Conservation (phyloP, 2,329 filamentous ascomycete species). For the Hortaea sp. region DNA sequence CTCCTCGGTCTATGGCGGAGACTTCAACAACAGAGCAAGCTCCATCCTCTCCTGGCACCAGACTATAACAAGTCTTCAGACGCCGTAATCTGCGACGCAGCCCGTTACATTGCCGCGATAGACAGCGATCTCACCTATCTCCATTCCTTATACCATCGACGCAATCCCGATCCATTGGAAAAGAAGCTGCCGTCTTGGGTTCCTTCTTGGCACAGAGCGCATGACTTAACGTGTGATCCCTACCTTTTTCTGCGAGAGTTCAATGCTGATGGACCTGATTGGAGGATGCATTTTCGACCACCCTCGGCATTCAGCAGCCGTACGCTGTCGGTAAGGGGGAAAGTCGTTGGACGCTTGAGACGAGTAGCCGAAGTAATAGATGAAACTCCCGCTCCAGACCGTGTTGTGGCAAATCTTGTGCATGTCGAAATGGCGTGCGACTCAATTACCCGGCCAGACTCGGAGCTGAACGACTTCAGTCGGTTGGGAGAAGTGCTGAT, state of each 20-base stretch:
- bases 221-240: background rate
- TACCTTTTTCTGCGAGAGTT: background rate
- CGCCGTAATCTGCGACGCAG: background rate
- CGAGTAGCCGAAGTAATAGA: background rate
- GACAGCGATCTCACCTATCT: background rate
- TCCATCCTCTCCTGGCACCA: background rate
- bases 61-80: background rate
- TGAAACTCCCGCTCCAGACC: too few species aligned
- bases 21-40: background rate
- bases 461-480: too few species aligned
- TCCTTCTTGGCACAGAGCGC: background rate
- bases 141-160: background rate
- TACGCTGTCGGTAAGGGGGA: background rate
- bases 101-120: background rate
- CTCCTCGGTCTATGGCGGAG: background rate
- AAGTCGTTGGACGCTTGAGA: background rate
- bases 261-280: background rate
- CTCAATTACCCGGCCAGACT: background rate
- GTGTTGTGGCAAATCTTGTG: background rate
- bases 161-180: background rate
- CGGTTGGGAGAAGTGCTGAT: background rate
- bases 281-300: background rate
- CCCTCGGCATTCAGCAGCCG: background rate
- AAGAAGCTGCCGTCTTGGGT: background rate
- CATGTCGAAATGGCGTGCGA: background rate